phyloP scores from a whole-genome alignment of 2,329 filamentous ascomycete species.

The Monilinia fructicola region DNA sequence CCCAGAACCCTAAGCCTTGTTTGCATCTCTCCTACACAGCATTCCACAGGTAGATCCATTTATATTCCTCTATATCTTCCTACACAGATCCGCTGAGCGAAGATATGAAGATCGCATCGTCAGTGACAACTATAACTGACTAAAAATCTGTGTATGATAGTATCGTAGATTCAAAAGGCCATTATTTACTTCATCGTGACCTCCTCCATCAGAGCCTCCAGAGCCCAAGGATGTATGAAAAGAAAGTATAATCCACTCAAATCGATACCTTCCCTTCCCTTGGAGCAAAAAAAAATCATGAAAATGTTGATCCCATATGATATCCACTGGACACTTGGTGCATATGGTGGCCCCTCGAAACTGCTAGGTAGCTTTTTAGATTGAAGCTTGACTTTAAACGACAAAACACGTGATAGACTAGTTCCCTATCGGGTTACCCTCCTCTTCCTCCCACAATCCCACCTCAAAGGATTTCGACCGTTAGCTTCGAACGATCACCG shows the following conservation, averaged over 20 bases:
- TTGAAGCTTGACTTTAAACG: background rate
- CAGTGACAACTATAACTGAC: background rate
- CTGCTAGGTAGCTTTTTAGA: background rate
- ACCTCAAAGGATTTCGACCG: too few relatives aligned
- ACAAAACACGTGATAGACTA: background rate
- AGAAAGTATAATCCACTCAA: background rate
- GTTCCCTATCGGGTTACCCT: background rate
- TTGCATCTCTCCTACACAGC: slow-evolving; percentile 5
- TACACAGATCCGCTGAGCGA: background rate
- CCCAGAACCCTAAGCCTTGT: slow-evolving; percentile 8
- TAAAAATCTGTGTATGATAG: background rate
- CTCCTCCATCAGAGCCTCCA: background rate
- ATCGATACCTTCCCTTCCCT: background rate
- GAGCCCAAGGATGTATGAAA: background rate
- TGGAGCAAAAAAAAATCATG: background rate
- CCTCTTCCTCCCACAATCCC: background rate
- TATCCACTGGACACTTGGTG: background rate
- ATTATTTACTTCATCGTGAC: background rate
- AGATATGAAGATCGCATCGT: background rate
- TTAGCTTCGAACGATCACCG: too few relatives aligned
- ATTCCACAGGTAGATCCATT: slow-evolving; percentile 15
- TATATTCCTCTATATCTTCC: background rate
- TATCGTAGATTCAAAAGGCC: background rate
- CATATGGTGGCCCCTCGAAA: background rate
- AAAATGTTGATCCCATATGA: background rate